Evolutionary conservation across 176 grass and related monocot species (phyloP), one percentile per base, ranked within the genome.

Genomic region (Alopecurus myosuroides): DNA sequence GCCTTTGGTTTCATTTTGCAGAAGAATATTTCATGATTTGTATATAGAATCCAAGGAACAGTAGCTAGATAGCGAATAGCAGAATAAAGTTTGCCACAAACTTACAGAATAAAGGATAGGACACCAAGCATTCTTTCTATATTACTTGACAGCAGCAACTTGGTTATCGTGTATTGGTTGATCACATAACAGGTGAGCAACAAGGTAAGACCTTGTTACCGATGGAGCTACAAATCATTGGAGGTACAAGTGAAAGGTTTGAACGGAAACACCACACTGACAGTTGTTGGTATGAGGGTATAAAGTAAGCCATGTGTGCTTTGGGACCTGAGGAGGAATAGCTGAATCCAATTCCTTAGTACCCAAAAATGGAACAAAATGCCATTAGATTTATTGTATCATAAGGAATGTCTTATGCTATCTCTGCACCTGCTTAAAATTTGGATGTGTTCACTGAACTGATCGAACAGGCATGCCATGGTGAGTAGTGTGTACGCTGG

Each of bases 11-110:
- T 48, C 66, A 36, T 22, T 78, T 9, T n/a, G 13, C 46, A 9
- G 3, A 78, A n/a, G 25, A 39, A 66, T 11, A 46, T 17, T 64
- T 88, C 12, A 23, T 77, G 3, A 72, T 73, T 73, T 86, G 65
- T 74, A 86, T 46, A 82, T 73, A 86, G 44, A 83, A 75, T 39
- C 57, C 35, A 15, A 85, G 25, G 19, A 64, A 64, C 10, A 45
- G 17, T 30, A 36, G 30, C 29, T 64, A 77, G 78, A 86, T 82
- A 72, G 8, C 42, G 3, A 37, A 10, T 51, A 40, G 33, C 19
- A 64, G 33, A 81, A 72, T 73, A 73, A 82, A 81, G 40, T 49
- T 55, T 55, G 35, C 33, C 53, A 30, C 10, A 29, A 79, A 35
- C 34, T 73, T 35, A 0, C 70, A 36, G 55, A 33, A 19, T 56